Evolutionary conservation across 2,329 filamentous ascomycete genomes (phyloP).

Genomic region (Chaetomium strumarium): DNA sequence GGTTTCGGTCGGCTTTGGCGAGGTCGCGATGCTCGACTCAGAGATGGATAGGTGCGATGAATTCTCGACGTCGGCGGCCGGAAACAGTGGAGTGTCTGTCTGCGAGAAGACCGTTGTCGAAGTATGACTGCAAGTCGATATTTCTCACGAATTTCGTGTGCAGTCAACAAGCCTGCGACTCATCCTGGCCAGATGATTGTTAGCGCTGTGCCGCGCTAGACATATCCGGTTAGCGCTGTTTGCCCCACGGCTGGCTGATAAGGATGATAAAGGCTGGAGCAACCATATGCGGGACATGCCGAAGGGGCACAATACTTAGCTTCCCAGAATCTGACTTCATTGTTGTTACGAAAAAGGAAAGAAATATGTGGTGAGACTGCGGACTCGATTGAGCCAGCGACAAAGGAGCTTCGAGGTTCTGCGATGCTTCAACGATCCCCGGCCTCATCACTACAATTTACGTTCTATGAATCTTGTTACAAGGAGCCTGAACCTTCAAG

Average conservation of each 20-base stretch:
- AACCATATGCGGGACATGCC: not conserved
- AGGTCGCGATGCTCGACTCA: not conserved
- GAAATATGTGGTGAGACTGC: not conserved
- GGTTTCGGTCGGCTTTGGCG: not conserved
- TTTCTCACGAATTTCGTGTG: constrained; percentile 24
- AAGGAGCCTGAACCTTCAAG: too few species aligned
- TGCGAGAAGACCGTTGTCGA: constrained; percentile 5
- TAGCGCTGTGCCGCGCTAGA: not conserved
- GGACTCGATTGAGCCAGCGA: too few species aligned
- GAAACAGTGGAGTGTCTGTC: constrained; percentile 2
- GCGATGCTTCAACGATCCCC: too few species aligned
- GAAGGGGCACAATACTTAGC: not conserved
- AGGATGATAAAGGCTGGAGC: constrained; percentile 11
- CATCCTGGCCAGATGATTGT: constrained; percentile 7
- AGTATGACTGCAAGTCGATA: constrained; percentile 15
- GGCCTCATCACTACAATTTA: too few species aligned
- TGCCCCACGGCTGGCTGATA: constrained; percentile 20
- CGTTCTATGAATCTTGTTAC: too few species aligned
- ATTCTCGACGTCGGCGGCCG: constrained; percentile 1
- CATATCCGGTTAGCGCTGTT: not conserved
- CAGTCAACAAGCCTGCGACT: constrained; percentile 18
- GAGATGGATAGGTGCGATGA: not conserved
- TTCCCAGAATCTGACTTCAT: not conserved
- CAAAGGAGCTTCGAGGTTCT: too few species aligned
- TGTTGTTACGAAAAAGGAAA: not conserved